Base-by-base conservation (phyloP, 306 rosid genomes). In the Erythrophleum fordii region DNA sequence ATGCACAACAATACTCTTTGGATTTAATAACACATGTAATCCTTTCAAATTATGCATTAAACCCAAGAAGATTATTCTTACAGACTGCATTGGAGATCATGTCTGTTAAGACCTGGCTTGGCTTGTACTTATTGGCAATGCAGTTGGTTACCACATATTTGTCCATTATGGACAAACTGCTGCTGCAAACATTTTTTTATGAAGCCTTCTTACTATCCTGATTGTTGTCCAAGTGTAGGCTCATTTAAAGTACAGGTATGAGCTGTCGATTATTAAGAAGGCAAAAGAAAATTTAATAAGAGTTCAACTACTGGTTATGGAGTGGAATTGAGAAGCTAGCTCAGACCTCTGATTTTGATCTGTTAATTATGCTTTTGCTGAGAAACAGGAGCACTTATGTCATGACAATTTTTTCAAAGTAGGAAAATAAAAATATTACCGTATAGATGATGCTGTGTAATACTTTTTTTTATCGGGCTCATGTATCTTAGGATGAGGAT, bases 341-440 rank as follows among this genome's bases (percentile, higher is more conserved):
- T 8, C 48, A 44, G 48, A 44, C 48, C 48, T 44, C 48, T 8
- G 14, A 1, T 49, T 49, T 10, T 31, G 62, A 46, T 59, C 60
- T 20, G n/a, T 58, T 59, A 59, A 16, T 29, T 46, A 41, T 71
- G 51, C 65, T 31, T 70, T 44, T 78, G 17, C 46, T 48, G 55
- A 60, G 56, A 61, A 16, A 49, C 39, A 39, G 49, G 42, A 35
- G 55, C 66, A 46, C 26, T 48, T 61, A 16, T 48, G 45, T 44
- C 66, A 72, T 49, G 37, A 66, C 18, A 61, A 17, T 72, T 4
- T 64, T 52, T 11, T 52, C 16, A 29, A 62, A 11, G 31, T 35
- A 12, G 52, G 49, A 60, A 81, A 51, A 80, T 39, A 31, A 31
- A 31, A 31, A 31, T 31, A 80, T 76, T 41, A 8, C 62, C 46